Conservation (phyloP, 306 rosid genomes). For the Prunus campanulata region DNA sequence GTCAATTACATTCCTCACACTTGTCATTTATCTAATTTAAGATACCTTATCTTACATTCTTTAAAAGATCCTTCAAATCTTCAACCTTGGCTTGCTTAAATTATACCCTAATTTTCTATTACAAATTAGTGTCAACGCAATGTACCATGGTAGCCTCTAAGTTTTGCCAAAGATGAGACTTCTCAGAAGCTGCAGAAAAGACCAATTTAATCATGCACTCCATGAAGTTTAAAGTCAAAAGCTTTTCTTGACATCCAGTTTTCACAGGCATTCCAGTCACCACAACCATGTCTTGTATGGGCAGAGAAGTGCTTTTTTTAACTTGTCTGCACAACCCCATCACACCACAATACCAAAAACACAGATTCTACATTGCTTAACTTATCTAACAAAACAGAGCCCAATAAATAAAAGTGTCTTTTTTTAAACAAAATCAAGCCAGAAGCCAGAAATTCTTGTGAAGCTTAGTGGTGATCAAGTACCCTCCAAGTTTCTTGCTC, state of each 20-base stretch:
- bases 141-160: too few species aligned
- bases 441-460: constrained; percentile 94
- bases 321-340: neutral
- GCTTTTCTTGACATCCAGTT: neutral
- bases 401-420: too few species aligned
- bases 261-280: neutral
- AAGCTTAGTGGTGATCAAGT: constrained; percentile 84
- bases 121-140: too few species aligned
- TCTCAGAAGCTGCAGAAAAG: too few species aligned
- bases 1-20: neutral
- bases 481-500: constrained; percentile 73
- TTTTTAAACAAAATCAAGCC: constrained; percentile 52
- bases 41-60: neutral
- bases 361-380: neutral
- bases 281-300: neutral
- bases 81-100: neutral
- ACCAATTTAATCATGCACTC: neutral
- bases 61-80: neutral
- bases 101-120: too few species aligned
- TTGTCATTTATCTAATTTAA: neutral
- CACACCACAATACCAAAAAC: neutral
- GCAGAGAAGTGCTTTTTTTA: neutral
- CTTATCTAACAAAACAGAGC: too few species aligned
- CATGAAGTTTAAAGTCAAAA: neutral
- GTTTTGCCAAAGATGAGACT: too few species aligned